Evolutionary conservation across 1,139 yeast genomes (phyloP).

Genomic region (Suhomyces bribrorum): DNA sequence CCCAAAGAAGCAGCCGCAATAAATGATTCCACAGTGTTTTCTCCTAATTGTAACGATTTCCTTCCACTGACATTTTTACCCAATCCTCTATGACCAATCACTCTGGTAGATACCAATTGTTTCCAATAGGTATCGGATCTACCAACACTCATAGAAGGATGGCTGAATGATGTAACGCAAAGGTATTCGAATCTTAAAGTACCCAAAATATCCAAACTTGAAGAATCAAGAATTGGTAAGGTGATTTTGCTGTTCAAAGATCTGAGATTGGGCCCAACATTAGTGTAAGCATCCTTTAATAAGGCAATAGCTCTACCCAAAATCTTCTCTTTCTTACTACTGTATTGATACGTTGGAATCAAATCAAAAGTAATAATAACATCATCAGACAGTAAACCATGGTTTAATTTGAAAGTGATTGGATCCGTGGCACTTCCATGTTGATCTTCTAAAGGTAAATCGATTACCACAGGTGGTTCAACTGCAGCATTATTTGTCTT

Average conservation of each 20-base stretch:
- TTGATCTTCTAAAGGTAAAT: constrained; percentile 81
- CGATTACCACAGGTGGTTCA: constrained; percentile 70
- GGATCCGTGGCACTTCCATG: constrained; percentile 82
- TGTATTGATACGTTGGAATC: constrained; percentile 80
- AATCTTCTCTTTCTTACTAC: constrained; percentile 41
- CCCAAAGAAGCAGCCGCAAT: constrained; percentile 97
- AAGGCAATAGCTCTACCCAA: constrained; percentile 88
- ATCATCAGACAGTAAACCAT: constrained; percentile 50
- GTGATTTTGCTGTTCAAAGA: constrained; percentile 69
- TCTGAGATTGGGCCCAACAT: constrained; percentile 69
- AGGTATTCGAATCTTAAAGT: constrained; percentile 73
- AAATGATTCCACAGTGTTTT: constrained; percentile 91
- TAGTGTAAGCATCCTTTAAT: constrained; percentile 61
- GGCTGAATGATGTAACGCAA: constrained; percentile 71
- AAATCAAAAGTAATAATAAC: constrained; percentile 78
- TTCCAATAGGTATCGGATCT: constrained; percentile 91
- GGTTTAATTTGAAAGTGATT: constrained; percentile 65
- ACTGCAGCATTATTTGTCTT: constrained; percentile 42
- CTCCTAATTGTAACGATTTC: constrained; percentile 88
- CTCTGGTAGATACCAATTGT: constrained; percentile 82
- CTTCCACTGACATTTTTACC: constrained; percentile 79
- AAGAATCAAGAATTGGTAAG: constrained; percentile 76
- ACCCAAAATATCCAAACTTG: constrained; percentile 76
- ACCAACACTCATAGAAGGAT: constrained; percentile 66
- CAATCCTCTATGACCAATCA: constrained; percentile 94